A percentile compares a stretch with the other conserved stretches of the same genome.
Conservation (phyloP, 1,284 basidiomycete genomes). For the Filobasidium uniguttulatum region DNA sequence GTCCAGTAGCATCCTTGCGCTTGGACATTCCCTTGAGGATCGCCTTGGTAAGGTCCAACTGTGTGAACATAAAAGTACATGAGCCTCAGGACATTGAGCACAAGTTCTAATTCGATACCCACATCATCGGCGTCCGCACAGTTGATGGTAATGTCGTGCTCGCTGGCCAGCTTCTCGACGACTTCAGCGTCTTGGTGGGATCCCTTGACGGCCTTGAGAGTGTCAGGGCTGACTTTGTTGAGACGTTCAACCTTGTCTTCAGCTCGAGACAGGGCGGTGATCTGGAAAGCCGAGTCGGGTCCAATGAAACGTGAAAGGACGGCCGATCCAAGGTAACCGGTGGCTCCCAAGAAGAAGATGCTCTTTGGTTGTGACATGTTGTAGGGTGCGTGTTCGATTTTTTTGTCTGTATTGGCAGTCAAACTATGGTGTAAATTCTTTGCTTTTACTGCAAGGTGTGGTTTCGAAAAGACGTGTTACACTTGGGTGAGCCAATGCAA, state of each 20-base stretch:
- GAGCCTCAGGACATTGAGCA: neutral
- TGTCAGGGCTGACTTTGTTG: conserved; percentile 17
- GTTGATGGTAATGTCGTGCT: conserved; percentile 31
- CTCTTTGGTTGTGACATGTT: conserved; percentile 12
- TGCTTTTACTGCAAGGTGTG: too few relatives aligned
- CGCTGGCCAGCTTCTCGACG: conserved; percentile 22
- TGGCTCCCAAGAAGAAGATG: conserved; percentile 33
- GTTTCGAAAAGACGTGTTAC: too few relatives aligned
- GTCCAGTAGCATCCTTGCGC: conserved; percentile 26
- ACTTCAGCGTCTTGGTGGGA: conserved; percentile 23
- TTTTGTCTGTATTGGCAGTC: neutral
- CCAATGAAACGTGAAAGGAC: conserved; percentile 24
- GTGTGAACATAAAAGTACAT: neutral
- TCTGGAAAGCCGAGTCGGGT: conserved; percentile 19
- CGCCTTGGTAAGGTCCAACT: conserved; percentile 23
- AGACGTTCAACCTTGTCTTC: conserved; percentile 24
- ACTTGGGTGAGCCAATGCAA: too few relatives aligned
- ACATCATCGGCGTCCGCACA: conserved; percentile 33
- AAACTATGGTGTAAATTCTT: too few relatives aligned
- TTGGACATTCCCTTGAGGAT: conserved; percentile 30
- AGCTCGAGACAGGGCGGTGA: conserved; percentile 29
- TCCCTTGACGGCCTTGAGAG: conserved; percentile 22
- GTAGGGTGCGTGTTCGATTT: neutral
- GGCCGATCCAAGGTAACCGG: conserved; percentile 32
- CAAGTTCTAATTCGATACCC: neutral